phyloP scores from a whole-genome alignment of 2,329 filamentous ascomycete genomes.

The Zasmidium citrigriseum region DNA sequence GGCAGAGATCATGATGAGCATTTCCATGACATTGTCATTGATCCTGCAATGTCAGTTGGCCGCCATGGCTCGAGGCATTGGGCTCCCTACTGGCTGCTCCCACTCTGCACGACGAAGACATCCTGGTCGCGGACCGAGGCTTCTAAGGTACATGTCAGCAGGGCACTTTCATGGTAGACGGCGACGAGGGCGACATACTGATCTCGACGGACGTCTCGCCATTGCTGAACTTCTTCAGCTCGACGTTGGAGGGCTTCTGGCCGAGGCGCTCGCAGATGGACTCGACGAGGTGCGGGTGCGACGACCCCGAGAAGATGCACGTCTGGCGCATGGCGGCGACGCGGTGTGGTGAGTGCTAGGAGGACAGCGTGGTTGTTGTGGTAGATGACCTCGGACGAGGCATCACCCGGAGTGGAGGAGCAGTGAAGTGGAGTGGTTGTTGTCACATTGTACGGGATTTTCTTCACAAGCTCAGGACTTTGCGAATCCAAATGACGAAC shows the following conservation, averaged over 20 bases:
- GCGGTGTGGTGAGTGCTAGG: not conserved
- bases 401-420: conserved; percentile 15
- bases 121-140: conserved; percentile 89
- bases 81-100: conserved; percentile 68
- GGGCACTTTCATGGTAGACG: conserved; percentile 22
- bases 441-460: no score
- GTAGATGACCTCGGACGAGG: conserved; percentile 25
- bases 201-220: conserved; percentile 71
- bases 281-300: conserved; percentile 64
- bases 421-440: conserved; percentile 7
- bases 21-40: conserved; percentile 99
- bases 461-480: no score
- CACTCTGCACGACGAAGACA: conserved; percentile 98
- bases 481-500: no score
- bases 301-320: conserved; percentile 67
- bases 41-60: conserved; percentile 55
- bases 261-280: conserved; percentile 68
- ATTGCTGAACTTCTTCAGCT: conserved; percentile 68
- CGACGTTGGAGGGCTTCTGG: conserved; percentile 59
- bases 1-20: conserved; percentile 98
- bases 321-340: conserved; percentile 60
- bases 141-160: conserved; percentile 39
- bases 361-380: conserved; percentile 3
- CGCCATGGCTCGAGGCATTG: conserved; percentile 1
- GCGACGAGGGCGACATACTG: conserved; percentile 40